Evolutionary conservation across 192 early-diverging fungal genomes (phyloP).

Genomic region (Podila horticola): DNA sequence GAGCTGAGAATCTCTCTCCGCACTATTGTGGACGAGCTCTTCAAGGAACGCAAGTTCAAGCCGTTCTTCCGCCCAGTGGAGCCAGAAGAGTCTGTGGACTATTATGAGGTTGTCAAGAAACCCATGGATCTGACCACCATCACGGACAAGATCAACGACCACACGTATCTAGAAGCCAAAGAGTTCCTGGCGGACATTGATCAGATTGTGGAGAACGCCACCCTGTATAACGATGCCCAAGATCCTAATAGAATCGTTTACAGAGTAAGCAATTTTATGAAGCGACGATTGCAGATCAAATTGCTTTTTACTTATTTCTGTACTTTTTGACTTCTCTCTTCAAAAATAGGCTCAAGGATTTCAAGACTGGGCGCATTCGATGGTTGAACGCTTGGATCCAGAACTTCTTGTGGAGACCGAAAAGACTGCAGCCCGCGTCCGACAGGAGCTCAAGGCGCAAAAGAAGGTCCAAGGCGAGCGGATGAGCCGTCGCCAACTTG

Average conservation of each 20-base stretch:
- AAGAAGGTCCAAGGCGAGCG: conserved; percentile 30
- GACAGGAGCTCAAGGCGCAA: conserved; percentile 30
- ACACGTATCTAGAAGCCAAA: conserved; percentile 39
- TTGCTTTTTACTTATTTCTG: neutral
- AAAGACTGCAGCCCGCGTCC: conserved; percentile 38
- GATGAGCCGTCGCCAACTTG: conserved; percentile 33
- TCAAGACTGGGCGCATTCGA: conserved; percentile 35
- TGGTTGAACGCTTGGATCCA: conserved; percentile 37
- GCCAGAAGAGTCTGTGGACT: conserved; percentile 55
- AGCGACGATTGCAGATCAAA: too few relatives aligned
- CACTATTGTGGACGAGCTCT: conserved; percentile 62
- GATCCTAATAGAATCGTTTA: conserved; percentile 39
- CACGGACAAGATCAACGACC: conserved; percentile 53
- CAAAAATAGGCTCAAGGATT: conserved; percentile 32
- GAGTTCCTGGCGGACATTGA: conserved; percentile 45
- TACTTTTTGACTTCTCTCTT: neutral
- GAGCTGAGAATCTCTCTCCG: conserved; percentile 68
- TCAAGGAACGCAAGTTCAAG: conserved; percentile 57
- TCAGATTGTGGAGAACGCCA: conserved; percentile 32
- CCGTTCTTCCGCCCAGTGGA: conserved; percentile 60
- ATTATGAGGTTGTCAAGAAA: conserved; percentile 52
- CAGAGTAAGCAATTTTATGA: conserved; percentile 4
- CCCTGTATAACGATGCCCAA: conserved; percentile 29
- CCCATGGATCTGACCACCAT: conserved; percentile 67
- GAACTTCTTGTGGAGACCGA: conserved; percentile 40